phyloP scores from a whole-genome alignment of 169 alveolate species.

The Plasmodium malariae region DNA sequence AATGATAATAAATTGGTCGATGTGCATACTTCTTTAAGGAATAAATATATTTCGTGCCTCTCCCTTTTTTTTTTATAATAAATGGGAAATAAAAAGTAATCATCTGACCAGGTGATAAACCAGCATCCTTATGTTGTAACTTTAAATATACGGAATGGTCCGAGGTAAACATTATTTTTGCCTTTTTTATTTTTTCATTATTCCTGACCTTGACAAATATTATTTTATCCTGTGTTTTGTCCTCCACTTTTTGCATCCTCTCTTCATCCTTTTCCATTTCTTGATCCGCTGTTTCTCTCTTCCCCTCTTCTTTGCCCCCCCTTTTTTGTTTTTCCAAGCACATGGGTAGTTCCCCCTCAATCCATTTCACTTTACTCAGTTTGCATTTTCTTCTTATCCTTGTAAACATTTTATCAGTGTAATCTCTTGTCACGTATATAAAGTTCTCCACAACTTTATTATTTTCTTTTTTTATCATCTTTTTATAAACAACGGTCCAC shows the following conservation, averaged over 20 bases:
- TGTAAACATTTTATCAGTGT: conserved; percentile 9
- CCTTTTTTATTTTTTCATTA: conserved; percentile 65
- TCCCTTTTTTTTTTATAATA: conserved; percentile 28
- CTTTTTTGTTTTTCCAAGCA: conserved; percentile 15
- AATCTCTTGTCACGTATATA: conserved; percentile 47
- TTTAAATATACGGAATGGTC: conserved; percentile 8
- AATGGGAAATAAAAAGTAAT: conserved; percentile 59
- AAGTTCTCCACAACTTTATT: conserved; percentile 19
- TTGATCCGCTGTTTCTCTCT: neutral
- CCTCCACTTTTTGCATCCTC: neutral
- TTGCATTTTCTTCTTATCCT: conserved; percentile 24
- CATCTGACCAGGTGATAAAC: conserved; percentile 71
- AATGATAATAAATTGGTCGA: conserved; percentile 25
- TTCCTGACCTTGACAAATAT: conserved; percentile 52
- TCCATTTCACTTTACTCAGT: conserved; percentile 23
- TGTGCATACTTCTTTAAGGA: neutral
- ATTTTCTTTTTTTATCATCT: neutral
- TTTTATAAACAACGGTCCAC: conserved; percentile 67
- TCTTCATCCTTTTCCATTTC: neutral
- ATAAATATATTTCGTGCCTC: conserved; percentile 14
- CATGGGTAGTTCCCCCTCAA: neutral
- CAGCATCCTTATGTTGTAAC: conserved; percentile 16
- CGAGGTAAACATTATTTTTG: neutral
- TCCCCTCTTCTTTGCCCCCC: neutral
- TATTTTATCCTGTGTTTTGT: neutral